A percentile compares a stretch with the other conserved stretches of the same genome.
Evolutionary conservation across 495 filamentous ascomycete species (phyloP).

Genomic region (Hypoxylon lenormandii): DNA sequence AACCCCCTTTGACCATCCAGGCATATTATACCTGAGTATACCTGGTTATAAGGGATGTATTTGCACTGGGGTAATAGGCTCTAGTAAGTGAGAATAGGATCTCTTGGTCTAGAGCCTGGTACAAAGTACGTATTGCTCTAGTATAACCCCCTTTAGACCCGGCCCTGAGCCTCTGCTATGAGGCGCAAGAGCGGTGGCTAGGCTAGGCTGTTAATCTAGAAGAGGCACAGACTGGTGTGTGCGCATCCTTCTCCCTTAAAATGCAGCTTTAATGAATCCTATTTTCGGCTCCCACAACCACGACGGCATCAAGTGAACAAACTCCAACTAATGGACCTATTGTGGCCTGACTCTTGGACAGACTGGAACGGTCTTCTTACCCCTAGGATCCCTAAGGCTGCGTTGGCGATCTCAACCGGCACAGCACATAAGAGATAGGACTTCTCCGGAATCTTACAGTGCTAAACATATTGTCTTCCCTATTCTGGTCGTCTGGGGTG

Average conservation of each 20-base stretch:
- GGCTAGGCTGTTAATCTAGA: slow-evolving; percentile 24
- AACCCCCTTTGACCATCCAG: background rate
- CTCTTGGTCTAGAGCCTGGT: background rate
- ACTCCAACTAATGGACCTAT: slow-evolving; percentile 11
- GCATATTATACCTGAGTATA: too few relatives aligned
- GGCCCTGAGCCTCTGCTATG: background rate
- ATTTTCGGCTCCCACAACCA: slow-evolving; percentile 34
- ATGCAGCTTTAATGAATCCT: slow-evolving; percentile 29
- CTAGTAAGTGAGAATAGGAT: background rate
- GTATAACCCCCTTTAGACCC: background rate
- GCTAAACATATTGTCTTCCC: slow-evolving; percentile 3
- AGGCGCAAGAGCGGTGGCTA: slow-evolving; percentile 20
- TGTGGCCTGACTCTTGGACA: slow-evolving; percentile 26
- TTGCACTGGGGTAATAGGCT: too few relatives aligned
- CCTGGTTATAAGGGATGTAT: too few relatives aligned
- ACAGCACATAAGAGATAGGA: slow-evolving; percentile 17
- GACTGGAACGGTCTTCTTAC: slow-evolving; percentile 22
- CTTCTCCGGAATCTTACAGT: slow-evolving; percentile 5
- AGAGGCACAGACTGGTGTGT: slow-evolving; percentile 3
- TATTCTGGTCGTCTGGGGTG: slow-evolving; percentile 4
- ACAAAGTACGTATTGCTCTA: slow-evolving; percentile 3
- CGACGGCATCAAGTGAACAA: slow-evolving; percentile 9
- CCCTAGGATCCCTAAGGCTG: slow-evolving; percentile 20
- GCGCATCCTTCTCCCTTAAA: slow-evolving; percentile 39
- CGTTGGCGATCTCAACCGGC: slow-evolving; percentile 21